Evolutionary conservation across 441 rosid genomes (phyloP), one percentile per base, ranked within the genome.

Genomic region (Adansonia grandidieri): DNA sequence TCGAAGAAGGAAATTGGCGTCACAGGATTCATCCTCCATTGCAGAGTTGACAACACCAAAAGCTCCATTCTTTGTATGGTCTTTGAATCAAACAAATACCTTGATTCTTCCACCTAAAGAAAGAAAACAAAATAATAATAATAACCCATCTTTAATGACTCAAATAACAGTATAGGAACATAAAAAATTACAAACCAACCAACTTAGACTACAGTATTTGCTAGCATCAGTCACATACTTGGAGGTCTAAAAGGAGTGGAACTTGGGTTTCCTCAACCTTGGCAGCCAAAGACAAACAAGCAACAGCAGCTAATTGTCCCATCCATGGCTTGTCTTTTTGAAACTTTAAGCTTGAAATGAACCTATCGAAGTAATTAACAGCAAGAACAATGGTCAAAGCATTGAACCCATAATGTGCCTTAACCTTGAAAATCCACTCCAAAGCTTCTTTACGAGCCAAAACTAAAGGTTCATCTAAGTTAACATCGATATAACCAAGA

Each of bases 41-140:
- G 82, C 1, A 91, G 93, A 47, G 89, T 81, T 40, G 95, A 85
- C 40, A 91, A 82, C 82, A 91, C 74, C 86, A 89, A 74, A 79
- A 91, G 88, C 85, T 91, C 94, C 94, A 91, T 91, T 83, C 88
- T 87, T 80, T 87, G 95, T 17, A 91, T 80, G 10, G 91, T 91
- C 79, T 86, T 88, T 64, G 91, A 86, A 71, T 88, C 92, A 75
- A 91, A 91, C 56, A 89, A 79, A 73, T 77, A 87, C 61, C 80
- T 86, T 15, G 91, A 83, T 70, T 89, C 87, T 76, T 84, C 90
- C 80, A 86, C 91, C 91, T 88, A 76, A 81, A 75, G 65, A 67
- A 48, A 47, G 32, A 60, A 60, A 60, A 28, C 32, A 28, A 28
- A 28, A 28, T 28, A 28, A 28, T 28, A 28, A 28, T 28, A 28